Evolutionary conservation across 805 yeast species (phyloP), one percentile per base, ranked within the genome.

Genomic region (Torulaspora maleeae): DNA sequence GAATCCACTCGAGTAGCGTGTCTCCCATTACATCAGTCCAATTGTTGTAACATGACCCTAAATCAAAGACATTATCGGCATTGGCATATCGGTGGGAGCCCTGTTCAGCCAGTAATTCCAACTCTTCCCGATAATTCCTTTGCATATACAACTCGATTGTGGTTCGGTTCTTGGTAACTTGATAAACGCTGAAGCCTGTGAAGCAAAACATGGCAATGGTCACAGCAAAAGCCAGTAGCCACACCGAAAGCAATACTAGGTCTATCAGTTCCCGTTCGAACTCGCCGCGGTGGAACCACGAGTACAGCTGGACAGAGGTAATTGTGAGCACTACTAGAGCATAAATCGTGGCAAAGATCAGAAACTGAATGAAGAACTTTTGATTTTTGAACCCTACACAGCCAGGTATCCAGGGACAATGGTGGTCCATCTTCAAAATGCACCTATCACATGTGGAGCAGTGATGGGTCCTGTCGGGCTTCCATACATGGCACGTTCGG

Each of bases 381-480:
- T 86, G 89, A 65, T 91, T 91, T 24, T 69, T 68, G 65, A 78
- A 83, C 0, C 98, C 98, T 47, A 91, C 77, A 63, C 97, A 90
- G 4, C 79, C 72, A 1, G 95, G 82, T 64, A 89, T 88, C 98
- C 98, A 91, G 0, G 97, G 97, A 50, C 83, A 83, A 66, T 89
- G 96, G 61, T 89, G 97, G 63, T 89, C 97, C 97, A 89, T 90
- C 56, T 78, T 79, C 48, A 90, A 62, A 22, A 86, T 78, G 63
- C 97, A 89, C 27, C 47, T 50, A 16, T 77, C 71, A 60, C 95
- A 87, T 1, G 75, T 69, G 30, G 84, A 83, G 61, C 96, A 89
- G 64, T 89, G 97, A 61, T 89, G 97, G 7, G 82, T 60, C 43
- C 97, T 67, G 56, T 86, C 95, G 0, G 97, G 97, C 61, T 89